phyloP scores from a whole-genome alignment of 2,329 filamentous ascomycete genomes.

The Fusarium pseudocircinatum region DNA sequence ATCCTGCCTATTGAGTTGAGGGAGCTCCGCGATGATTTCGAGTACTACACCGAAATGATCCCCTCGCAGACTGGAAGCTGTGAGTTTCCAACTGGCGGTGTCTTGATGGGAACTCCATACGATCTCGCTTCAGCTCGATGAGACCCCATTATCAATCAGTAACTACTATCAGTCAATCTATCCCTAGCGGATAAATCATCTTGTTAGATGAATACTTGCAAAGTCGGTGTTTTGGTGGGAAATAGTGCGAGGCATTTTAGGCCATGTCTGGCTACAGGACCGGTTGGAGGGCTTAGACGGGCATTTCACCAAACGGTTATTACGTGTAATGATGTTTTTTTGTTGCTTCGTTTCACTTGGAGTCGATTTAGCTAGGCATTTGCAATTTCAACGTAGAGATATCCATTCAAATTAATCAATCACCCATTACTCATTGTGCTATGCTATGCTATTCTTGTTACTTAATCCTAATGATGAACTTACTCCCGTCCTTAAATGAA shows the following conservation, averaged over 20 bases:
- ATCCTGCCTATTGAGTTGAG: constrained; percentile 44
- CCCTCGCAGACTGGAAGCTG: constrained; percentile 43
- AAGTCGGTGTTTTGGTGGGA: constrained; percentile 33
- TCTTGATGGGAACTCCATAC: constrained; percentile 22
- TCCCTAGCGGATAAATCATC: neutral
- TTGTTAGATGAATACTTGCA: constrained; percentile 16
- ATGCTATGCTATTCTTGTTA: neutral
- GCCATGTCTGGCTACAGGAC: constrained; percentile 2
- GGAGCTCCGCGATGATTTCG: constrained; percentile 47
- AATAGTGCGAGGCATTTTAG: neutral
- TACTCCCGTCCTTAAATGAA: neutral
- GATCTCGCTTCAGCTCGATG: constrained; percentile 23
- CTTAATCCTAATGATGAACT: neutral
- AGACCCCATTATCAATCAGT: neutral
- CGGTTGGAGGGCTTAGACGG: constrained; percentile 29
- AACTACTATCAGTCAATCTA: neutral
- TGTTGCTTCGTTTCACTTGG: constrained; percentile 5
- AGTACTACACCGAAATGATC: constrained; percentile 46
- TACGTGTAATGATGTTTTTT: constrained; percentile 10
- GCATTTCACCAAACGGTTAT: constrained; percentile 17
- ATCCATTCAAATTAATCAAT: constrained; percentile 30
- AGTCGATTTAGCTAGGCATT: constrained; percentile 34
- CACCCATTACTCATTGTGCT: neutral
- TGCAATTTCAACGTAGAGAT: constrained; percentile 35
- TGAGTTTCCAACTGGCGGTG: constrained; percentile 38